Base-by-base conservation (phyloP, 2,329 filamentous ascomycete genomes). In the Fusarium sp. region DNA sequence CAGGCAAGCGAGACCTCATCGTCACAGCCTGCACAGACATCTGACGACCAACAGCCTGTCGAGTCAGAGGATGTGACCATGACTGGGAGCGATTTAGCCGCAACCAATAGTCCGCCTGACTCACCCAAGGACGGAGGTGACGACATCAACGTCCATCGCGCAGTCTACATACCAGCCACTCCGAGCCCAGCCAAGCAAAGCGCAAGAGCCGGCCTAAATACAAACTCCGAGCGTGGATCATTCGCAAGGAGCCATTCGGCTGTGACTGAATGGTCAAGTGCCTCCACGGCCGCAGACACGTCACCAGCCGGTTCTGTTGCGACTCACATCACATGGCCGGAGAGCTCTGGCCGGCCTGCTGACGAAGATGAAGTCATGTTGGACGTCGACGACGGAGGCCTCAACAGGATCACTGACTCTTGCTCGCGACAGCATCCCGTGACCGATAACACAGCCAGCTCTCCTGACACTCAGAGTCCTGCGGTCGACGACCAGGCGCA, bases 321-420 rank as follows among this genome's bases (percentile, higher is more conserved):
- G 25, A 60, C 57, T 40, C 33, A 42, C 11, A 23, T 60, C n/a
- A 60, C 57, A 50, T 60, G 57, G 57, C 57, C 57, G n/a, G 57
- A 49, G n/a, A 60, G 57, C 44, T 42, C 35, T 32, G 33, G 33
- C 10, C 11, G 21, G 11, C 16, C 28, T 33, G 30, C 15, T 56
- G 52, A 54, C 35, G 25, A n/a, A 21, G 52, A 54, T 40, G 19
- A 54, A n/a, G 23, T 19, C 52, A 54, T 54, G 52, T 32, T 54
- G 52, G 52, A 42, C 35, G 25, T 54, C 52, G 35, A 40, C 7
- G 35, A 42, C 28, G 28, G 28, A 28, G 28, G 28, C 28, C 28
- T 28, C 28, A 28, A 28, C 28, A 28, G 28, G 28, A 28, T 28
- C 28, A 28, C 28, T 6, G 28, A 28, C 28, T 28, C 28, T 28